Conservation (phyloP, 208 protist species). For the Herpetomonas samuelpessoai region DNA sequence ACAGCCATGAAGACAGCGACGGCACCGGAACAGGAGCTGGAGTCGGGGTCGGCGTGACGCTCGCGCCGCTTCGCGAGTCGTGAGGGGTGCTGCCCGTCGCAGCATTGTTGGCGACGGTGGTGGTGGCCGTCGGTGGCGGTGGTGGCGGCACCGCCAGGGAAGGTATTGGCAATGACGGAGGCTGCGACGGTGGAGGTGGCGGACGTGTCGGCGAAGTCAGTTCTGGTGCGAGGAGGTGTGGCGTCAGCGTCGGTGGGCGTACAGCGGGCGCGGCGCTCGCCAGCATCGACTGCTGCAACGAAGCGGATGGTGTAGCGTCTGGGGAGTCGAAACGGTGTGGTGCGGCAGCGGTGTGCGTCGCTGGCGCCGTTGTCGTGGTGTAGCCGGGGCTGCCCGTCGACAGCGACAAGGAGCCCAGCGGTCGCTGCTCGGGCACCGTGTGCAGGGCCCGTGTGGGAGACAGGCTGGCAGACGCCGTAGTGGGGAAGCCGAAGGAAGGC, state of each 20-base stretch:
- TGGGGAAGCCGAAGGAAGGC: too few relatives aligned
- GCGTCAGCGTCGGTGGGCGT: background rate
- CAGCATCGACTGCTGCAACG: background rate
- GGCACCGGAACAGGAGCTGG: slow-evolving; percentile 6
- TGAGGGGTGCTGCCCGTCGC: too few relatives aligned
- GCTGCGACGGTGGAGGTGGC: slow-evolving; percentile 7
- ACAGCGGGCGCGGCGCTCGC: background rate
- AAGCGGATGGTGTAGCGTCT: too few relatives aligned
- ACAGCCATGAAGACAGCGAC: background rate
- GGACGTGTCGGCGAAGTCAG: slow-evolving; percentile 4
- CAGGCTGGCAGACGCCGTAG: too few relatives aligned
- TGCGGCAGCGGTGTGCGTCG: too few relatives aligned
- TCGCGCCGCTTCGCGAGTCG: too few relatives aligned
- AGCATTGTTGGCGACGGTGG: background rate
- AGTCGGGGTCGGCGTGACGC: slow-evolving; percentile 2
- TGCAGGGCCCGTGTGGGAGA: too few relatives aligned
- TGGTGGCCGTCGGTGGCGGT: background rate
- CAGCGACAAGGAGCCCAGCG: too few relatives aligned
- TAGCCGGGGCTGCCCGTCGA: too few relatives aligned
- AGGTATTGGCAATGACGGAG: background rate
- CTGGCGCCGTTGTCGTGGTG: too few relatives aligned
- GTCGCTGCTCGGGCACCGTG: too few relatives aligned
- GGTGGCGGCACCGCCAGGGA: background rate
- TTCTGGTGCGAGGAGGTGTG: background rate
- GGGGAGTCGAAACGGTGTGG: too few relatives aligned